Percentiles rank a stretch among this genome's conserved stretches.
Conservation (phyloP, 306 rosid species). For the Trifolium fragiferum region DNA sequence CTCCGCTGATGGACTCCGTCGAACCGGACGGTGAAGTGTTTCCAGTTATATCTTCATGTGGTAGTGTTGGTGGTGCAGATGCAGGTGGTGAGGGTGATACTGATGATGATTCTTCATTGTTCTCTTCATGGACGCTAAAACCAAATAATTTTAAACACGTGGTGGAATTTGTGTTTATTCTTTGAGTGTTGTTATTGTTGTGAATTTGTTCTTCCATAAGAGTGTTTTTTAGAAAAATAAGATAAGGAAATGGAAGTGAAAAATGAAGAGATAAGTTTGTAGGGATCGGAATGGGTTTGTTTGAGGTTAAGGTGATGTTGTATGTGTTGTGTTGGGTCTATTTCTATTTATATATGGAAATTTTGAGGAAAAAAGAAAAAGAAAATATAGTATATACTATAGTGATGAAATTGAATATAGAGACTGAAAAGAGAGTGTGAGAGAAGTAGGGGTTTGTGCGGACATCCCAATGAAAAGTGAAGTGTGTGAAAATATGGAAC, state of each 20-base stretch:
- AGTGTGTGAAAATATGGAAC: constrained; percentile 57
- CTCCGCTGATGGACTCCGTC: constrained; percentile 55
- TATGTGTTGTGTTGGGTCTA: constrained; percentile 41
- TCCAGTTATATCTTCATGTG: constrained; percentile 33
- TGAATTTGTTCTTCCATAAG: constrained; percentile 45
- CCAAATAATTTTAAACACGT: constrained; percentile 84
- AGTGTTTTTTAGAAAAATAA: not conserved
- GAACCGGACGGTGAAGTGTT: constrained; percentile 59
- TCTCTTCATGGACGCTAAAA: constrained; percentile 64
- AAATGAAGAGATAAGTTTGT: not conserved
- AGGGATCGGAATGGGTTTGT: constrained; percentile 17
- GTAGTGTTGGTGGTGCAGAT: not conserved
- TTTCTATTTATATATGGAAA: constrained; percentile 60
- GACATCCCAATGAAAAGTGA: constrained; percentile 62
- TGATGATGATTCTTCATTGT: constrained; percentile 9
- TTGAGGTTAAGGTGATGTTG: constrained; percentile 48
- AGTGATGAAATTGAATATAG: not conserved
- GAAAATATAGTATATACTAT: not conserved
- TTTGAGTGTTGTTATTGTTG: constrained; percentile 41
- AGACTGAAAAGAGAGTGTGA: not conserved
- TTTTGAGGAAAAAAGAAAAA: constrained; percentile 4
- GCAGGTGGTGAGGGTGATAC: constrained; percentile 26
- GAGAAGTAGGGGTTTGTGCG: constrained; percentile 44
- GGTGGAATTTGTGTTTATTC: constrained; percentile 47
- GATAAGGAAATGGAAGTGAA: not conserved